Percentiles rank a stretch among this genome's conserved stretches.
These are phyloP conservation scores for Mycena leptocephala DNA, from an alignment of 768 basidiomycete genomes.

Conservation along the genomic window DNA sequence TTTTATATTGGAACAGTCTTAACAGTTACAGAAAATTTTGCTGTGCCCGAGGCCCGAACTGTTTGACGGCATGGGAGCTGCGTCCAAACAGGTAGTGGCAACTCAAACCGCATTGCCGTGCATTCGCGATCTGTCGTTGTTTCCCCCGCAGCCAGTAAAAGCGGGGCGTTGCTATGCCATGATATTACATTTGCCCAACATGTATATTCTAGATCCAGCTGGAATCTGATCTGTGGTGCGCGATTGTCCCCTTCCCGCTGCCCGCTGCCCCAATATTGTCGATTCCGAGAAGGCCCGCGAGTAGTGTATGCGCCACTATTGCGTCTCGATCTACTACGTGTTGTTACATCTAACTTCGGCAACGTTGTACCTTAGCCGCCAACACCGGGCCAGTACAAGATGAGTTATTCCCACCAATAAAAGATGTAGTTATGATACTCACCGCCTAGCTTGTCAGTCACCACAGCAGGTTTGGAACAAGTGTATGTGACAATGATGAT, in stretches of 20 bases:
- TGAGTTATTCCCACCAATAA: not conserved
- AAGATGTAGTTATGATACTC: not conserved
- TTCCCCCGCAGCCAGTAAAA: too few species aligned
- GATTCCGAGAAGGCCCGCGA: not conserved
- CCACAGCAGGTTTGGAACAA: not conserved
- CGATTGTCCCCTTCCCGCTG: not conserved
- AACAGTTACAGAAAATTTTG: too few species aligned
- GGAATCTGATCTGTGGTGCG: not conserved
- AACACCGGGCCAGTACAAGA: not conserved
- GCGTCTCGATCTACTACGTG: not conserved
- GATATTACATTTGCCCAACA: not conserved
- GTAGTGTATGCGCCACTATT: not conserved
- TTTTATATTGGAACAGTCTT: too few species aligned
- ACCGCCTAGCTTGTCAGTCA: not conserved
- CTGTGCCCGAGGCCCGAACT: too few species aligned
- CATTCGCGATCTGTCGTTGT: too few species aligned
- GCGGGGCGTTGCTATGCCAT: not conserved
- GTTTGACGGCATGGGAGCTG: too few species aligned
- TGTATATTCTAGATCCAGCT: not conserved
- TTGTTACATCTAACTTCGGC: not conserved
- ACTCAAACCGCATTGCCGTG: too few species aligned
- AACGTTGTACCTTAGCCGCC: not conserved
- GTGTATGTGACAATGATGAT: not conserved
- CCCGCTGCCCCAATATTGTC: not conserved
- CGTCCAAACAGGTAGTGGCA: too few species aligned